Evolutionary conservation across 2,329 filamentous ascomycete species (phyloP).

Genomic region (Sarocladium kiliense): DNA sequence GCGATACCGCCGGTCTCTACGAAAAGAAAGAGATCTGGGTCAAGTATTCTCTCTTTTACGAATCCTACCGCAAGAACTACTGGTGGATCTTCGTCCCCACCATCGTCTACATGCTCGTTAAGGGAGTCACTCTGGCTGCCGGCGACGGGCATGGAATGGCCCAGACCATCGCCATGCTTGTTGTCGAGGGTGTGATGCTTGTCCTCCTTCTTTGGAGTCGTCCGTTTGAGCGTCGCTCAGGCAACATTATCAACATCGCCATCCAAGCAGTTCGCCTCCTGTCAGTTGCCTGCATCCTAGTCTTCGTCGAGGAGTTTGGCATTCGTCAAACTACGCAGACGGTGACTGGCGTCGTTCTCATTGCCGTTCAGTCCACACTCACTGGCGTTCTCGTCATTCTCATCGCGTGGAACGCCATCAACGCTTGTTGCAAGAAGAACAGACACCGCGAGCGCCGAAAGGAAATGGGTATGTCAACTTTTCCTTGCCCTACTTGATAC

Average conservation of each 20-base stretch:
- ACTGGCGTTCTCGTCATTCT: conserved; percentile 80
- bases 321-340: conserved; percentile 91
- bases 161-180: conserved; percentile 74
- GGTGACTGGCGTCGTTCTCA: conserved; percentile 85
- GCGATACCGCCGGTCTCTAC: conserved; percentile 68
- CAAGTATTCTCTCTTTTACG: conserved; percentile 97
- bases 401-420: conserved; percentile 83
- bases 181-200: conserved; percentile 78
- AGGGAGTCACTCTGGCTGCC: conserved; percentile 79
- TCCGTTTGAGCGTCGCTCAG: conserved; percentile 80
- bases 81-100: conserved; percentile 95
- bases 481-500: too few species aligned
- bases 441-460: conserved; percentile 85
- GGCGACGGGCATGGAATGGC: conserved; percentile 79
- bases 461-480: conserved; percentile 67
- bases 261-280: conserved; percentile 87
- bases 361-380: conserved; percentile 82
- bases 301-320: conserved; percentile 91
- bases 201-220: conserved; percentile 75
- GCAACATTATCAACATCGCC: conserved; percentile 88
- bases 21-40: conserved; percentile 88
- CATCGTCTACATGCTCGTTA: conserved; percentile 86
- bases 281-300: conserved; percentile 80
- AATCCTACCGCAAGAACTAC: conserved; percentile 87
- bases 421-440: conserved; percentile 78